Conservation (phyloP, 306 rosid species). For the Hippophae tibetana region DNA sequence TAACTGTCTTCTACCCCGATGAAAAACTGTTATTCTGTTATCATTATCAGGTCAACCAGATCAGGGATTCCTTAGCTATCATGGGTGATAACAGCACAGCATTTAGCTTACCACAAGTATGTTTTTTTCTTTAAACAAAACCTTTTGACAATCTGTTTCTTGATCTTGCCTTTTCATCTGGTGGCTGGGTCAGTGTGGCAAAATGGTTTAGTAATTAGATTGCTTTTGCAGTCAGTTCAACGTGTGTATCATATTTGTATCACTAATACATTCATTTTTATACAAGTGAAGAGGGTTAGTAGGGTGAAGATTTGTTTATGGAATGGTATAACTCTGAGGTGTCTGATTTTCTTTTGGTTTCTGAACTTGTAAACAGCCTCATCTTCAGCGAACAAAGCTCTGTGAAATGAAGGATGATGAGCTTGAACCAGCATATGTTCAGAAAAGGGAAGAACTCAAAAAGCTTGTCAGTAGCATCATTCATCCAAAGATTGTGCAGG, state of each 20-base stretch:
- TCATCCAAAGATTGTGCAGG: constrained; percentile 86
- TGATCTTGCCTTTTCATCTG: background rate
- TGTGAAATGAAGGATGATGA: constrained; percentile 89
- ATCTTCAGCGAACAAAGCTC: constrained; percentile 85
- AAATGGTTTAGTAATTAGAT: no score
- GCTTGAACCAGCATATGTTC: constrained; percentile 66
- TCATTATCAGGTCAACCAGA: constrained; percentile 77
- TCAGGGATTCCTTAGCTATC: constrained; percentile 82
- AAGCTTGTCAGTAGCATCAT: constrained; percentile 66
- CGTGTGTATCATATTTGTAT: no score
- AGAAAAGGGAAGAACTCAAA: constrained; percentile 70
- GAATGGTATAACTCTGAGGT: background rate
- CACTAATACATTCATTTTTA: no score
- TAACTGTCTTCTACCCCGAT: background rate
- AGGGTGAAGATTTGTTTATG: background rate
- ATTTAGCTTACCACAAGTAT: constrained; percentile 91
- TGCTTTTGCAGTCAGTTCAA: no score
- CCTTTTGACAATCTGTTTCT: constrained; percentile 3
- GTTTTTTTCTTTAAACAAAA: constrained; percentile 5
- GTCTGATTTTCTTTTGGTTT: constrained; percentile 13
- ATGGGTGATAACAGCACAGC: constrained; percentile 98
- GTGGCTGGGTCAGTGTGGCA: background rate
- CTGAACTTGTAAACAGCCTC: constrained; percentile 64
- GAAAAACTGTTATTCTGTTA: background rate
- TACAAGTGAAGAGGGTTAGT: no score